Evolutionary conservation across 768 basidiomycete species (phyloP).

Genomic region (Xerocomellus dryophilus): DNA sequence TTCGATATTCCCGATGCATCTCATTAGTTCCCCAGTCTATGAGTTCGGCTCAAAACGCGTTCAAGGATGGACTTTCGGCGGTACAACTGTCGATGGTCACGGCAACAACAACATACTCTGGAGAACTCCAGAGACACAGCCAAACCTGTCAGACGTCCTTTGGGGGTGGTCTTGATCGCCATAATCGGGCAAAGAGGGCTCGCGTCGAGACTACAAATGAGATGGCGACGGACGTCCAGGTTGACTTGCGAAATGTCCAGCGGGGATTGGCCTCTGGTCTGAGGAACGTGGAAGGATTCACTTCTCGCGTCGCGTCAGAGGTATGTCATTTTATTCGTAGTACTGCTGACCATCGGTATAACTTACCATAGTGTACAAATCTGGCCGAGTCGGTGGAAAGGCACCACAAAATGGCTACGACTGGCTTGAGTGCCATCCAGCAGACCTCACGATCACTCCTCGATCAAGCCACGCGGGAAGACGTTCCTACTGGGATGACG

Average conservation of each 20-base stretch:
- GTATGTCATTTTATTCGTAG: slow-evolving; percentile 35
- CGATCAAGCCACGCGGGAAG: slow-evolving; percentile 59
- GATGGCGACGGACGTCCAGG: slow-evolving; percentile 48
- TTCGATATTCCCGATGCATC: not conserved
- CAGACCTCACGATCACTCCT: slow-evolving; percentile 49
- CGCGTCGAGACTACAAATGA: slow-evolving; percentile 57
- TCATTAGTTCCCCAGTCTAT: slow-evolving; percentile 38
- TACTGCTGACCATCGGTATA: not conserved
- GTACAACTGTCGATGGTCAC: slow-evolving; percentile 44
- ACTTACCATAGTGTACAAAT: slow-evolving; percentile 37
- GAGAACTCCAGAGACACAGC: slow-evolving; percentile 48
- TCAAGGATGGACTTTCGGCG: slow-evolving; percentile 43
- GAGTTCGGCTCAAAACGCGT: slow-evolving; percentile 35
- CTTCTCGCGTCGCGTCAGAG: slow-evolving; percentile 46
- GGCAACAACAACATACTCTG: slow-evolving; percentile 50
- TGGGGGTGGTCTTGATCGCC: slow-evolving; percentile 57
- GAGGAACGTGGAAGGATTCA: slow-evolving; percentile 43
- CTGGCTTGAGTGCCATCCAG: slow-evolving; percentile 48
- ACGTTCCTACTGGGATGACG: slow-evolving; percentile 67
- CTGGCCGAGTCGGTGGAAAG: slow-evolving; percentile 40
- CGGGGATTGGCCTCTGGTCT: slow-evolving; percentile 50
- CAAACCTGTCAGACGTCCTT: slow-evolving; percentile 44
- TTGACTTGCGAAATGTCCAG: slow-evolving; percentile 51
- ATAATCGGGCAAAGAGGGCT: slow-evolving; percentile 62
- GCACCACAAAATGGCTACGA: slow-evolving; percentile 42